Conservation (phyloP, 2,329 filamentous ascomycete species). For the Rhinocladiella mackenziei region DNA sequence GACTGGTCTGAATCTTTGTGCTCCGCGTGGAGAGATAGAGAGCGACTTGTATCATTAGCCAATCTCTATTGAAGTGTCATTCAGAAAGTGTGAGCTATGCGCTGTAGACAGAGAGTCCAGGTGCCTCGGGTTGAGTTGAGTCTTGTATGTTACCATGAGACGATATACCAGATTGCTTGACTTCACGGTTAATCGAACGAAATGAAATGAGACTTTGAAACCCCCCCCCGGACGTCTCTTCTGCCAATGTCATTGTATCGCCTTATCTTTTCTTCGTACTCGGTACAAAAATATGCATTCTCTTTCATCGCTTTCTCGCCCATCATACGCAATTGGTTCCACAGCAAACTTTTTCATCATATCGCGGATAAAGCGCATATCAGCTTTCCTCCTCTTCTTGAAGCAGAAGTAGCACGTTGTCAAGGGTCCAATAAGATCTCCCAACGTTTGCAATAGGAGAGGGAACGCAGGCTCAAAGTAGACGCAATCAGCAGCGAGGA, state of each 20-base stretch:
- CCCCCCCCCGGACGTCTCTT: too few relatives aligned
- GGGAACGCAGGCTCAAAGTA: constrained; percentile 97
- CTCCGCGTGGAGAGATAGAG: constrained; percentile 19
- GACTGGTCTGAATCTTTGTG: constrained; percentile 16
- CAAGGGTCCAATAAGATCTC: constrained; percentile 62
- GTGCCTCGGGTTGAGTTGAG: not conserved
- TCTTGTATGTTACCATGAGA: constrained; percentile 13
- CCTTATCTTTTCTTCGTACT: constrained; percentile 14
- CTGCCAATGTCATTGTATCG: constrained; percentile 8
- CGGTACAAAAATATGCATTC: constrained; percentile 58
- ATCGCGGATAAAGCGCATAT: constrained; percentile 69
- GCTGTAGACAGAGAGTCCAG: not conserved
- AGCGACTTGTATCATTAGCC: constrained; percentile 12
- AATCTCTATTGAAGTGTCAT: constrained; percentile 5
- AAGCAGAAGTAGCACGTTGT: constrained; percentile 85
- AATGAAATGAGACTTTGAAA: not conserved
- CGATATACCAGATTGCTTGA: constrained; percentile 14
- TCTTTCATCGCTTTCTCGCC: constrained; percentile 48
- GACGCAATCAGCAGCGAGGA: constrained; percentile 94
- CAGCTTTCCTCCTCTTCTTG: constrained; percentile 82
- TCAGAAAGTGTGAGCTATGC: not conserved
- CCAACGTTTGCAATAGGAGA: constrained; percentile 72
- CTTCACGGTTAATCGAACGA: not conserved
- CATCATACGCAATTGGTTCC: constrained; percentile 59
- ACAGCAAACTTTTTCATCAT: constrained; percentile 64